Percentiles rank a stretch among this genome's conserved stretches.
phyloP scores from a whole-genome alignment of 2,329 filamentous ascomycete species.

The Phaeosphaeriaceae sp. region DNA sequence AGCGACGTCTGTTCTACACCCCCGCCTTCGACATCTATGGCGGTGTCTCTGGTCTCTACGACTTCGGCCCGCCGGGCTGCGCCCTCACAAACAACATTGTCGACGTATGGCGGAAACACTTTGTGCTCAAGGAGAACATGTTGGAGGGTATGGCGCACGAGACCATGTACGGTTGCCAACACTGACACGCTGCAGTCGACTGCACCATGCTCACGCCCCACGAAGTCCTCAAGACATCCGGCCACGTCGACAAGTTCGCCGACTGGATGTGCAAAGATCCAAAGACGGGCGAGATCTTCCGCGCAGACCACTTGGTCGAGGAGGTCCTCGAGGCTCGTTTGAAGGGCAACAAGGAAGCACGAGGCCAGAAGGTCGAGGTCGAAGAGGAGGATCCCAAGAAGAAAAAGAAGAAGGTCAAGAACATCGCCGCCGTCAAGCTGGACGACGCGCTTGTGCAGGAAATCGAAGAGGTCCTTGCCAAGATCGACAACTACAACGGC shows the following conservation, averaged over 20 bases:
- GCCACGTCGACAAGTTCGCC: constrained; percentile 97
- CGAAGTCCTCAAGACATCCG: constrained; percentile 88
- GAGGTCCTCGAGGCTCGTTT: constrained; percentile 86
- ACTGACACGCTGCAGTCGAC: constrained; percentile 64
- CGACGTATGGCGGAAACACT: constrained; percentile 91
- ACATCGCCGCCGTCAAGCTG: constrained; percentile 72
- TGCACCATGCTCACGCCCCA: constrained; percentile 93
- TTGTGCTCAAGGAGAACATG: constrained; percentile 93
- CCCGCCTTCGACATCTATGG: constrained; percentile 95
- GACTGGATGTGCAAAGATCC: constrained; percentile 99
- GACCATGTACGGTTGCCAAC: constrained; percentile 6
- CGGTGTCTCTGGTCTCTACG: constrained; percentile 86
- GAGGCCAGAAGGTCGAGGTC: constrained; percentile 77
- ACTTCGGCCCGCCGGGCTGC: constrained; percentile 90
- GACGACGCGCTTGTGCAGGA: constrained; percentile 86
- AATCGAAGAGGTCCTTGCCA: constrained; percentile 89
- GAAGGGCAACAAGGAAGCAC: constrained; percentile 90
- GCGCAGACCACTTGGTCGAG: constrained; percentile 96
- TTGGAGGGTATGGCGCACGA: constrained; percentile 63
- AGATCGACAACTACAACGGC: constrained; percentile 94
- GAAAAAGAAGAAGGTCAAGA: constrained; percentile 83
- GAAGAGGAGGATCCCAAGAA: constrained; percentile 82
- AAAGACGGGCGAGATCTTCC: constrained; percentile 94
- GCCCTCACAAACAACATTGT: constrained; percentile 86
- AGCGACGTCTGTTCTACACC: constrained; percentile 76